phyloP scores from a whole-genome alignment of 768 basidiomycete genomes.

The Lactarius hengduanensis region DNA sequence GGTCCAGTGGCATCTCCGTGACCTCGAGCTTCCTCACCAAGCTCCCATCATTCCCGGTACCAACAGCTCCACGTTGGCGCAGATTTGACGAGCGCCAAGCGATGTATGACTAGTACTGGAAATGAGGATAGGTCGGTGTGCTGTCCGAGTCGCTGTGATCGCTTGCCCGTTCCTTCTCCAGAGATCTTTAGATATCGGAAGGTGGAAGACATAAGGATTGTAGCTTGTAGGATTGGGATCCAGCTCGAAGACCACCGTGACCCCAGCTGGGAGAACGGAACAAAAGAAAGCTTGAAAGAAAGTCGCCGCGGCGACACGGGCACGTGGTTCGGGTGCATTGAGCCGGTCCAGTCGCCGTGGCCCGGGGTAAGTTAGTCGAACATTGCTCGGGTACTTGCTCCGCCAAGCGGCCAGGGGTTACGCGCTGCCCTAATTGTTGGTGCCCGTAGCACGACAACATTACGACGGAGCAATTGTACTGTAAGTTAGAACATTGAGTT shows the following conservation, averaged over 20 bases:
- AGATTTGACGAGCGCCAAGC: background rate
- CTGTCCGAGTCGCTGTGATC: background rate
- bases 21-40: background rate
- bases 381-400: too few species aligned
- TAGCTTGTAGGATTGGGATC: background rate
- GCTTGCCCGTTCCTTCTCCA: background rate
- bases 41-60: background rate
- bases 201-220: too few species aligned
- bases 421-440: too few species aligned
- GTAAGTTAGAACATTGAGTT: background rate
- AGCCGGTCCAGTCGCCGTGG: background rate
- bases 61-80: background rate
- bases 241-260: background rate
- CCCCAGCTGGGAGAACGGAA: background rate
- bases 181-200: too few species aligned
- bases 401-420: too few species aligned
- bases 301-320: background rate
- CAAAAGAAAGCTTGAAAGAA: background rate
- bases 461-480: background rate
- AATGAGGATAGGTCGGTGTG: background rate
- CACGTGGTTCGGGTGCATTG: background rate
- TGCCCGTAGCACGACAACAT: background rate
- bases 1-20: background rate
- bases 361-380: too few species aligned
- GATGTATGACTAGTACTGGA: background rate